phyloP scores from a whole-genome alignment of 2,329 filamentous ascomycete species.

The Penicillium sp. region DNA sequence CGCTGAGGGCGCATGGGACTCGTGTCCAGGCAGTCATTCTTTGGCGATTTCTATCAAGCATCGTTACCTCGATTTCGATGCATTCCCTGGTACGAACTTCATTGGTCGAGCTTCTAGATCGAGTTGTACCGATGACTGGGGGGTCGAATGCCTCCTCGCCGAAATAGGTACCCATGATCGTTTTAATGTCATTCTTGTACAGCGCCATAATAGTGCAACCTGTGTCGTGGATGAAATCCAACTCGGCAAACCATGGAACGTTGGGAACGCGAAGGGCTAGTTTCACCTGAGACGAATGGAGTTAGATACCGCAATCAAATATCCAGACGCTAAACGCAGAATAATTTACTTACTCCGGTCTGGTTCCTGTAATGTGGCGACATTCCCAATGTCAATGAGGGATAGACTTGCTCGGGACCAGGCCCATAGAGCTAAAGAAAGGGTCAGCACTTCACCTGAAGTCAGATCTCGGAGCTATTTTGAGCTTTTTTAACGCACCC shows the following conservation, averaged over 20 bases:
- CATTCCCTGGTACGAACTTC: neutral
- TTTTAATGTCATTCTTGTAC: neutral
- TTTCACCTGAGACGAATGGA: neutral
- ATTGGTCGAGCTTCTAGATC: neutral
- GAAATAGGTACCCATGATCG: neutral
- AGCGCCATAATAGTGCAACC: neutral
- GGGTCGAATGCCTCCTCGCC: neutral
- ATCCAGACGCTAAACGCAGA: neutral
- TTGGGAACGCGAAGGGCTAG: neutral
- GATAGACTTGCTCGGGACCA: neutral
- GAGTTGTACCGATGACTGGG: neutral
- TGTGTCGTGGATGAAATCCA: neutral
- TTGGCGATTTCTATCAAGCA: neutral
- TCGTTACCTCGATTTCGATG: neutral
- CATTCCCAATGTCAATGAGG: neutral
- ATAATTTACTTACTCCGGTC: neutral
- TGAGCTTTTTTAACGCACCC: neutral
- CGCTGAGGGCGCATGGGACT: neutral
- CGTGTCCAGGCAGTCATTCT: slow-evolving; percentile 1
- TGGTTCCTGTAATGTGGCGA: rapidly evolving
- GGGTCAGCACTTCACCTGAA: neutral
- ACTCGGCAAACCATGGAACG: neutral
- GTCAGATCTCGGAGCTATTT: neutral
- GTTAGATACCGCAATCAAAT: neutral
- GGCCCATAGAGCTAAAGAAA: neutral